Evolutionary conservation across 129 eudicot species (phyloP).

Genomic region (Flaveria robusta): DNA sequence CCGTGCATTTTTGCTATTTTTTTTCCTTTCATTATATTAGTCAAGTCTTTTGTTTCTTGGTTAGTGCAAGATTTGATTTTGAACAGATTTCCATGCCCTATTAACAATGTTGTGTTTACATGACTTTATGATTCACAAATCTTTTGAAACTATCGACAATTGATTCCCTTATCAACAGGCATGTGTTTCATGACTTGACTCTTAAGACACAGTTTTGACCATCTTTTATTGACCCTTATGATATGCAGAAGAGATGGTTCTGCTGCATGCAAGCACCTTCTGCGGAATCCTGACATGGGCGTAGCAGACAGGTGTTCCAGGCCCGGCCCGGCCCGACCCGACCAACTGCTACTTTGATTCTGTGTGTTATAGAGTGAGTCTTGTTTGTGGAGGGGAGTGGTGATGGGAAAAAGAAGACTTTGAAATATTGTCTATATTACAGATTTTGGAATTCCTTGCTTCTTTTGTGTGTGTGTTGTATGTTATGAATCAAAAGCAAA

Average conservation of each 20-base stretch:
- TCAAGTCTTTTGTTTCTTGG: neutral
- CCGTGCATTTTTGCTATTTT: neutral
- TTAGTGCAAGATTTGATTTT: slow-evolving; percentile 13
- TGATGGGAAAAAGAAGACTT: slow-evolving; percentile 30
- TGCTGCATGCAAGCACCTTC: slow-evolving; percentile 64
- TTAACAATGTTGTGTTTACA: neutral
- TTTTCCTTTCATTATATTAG: neutral
- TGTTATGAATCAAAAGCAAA: slow-evolving; percentile 30
- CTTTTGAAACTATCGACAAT: neutral
- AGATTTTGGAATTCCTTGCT: slow-evolving; percentile 34
- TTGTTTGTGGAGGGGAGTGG: slow-evolving; percentile 28
- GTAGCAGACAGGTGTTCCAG: slow-evolving; percentile 16
- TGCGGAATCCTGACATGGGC: slow-evolving; percentile 54
- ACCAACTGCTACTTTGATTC: slow-evolving; percentile 19
- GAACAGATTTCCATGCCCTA: slow-evolving; percentile 17
- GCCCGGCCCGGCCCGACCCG: neutral
- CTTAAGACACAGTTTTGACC: neutral
- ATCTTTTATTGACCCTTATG: slow-evolving; percentile 1
- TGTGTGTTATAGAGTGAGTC: slow-evolving; percentile 39
- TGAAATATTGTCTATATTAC: slow-evolving; percentile 37
- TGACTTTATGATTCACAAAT: neutral
- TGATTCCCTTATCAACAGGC: neutral
- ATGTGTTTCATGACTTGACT: neutral
- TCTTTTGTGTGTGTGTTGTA: slow-evolving; percentile 29
- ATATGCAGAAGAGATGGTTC: slow-evolving; percentile 79